These are phyloP conservation scores for Monosporascus sp. DNA, from an alignment of 2,329 filamentous ascomycete species.

Conservation along the genomic window DNA sequence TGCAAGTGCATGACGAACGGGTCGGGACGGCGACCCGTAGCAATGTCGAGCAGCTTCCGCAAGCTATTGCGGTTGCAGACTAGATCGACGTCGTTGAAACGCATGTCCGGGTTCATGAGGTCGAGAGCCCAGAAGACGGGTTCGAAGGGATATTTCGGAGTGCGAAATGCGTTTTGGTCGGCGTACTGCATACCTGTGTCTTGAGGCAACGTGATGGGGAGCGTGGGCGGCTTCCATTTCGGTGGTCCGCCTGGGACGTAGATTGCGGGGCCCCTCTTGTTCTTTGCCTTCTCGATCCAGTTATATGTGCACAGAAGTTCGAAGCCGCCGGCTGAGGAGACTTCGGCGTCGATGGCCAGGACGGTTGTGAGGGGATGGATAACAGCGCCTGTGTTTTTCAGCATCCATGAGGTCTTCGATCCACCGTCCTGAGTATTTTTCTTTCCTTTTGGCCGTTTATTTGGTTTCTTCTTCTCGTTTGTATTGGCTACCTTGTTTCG, in stretches of 20 bases:
- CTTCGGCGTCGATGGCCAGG: no score
- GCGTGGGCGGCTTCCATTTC: constrained; percentile 1
- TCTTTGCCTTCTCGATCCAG: constrained; percentile 3
- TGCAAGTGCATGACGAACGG: constrained; percentile 14
- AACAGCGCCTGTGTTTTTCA: no score
- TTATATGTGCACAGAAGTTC: constrained; percentile 11
- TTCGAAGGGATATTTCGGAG: constrained; percentile 21
- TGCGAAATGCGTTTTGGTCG: constrained; percentile 9
- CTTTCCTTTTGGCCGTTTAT: no score
- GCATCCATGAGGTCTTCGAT: no score
- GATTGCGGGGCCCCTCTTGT: background rate
- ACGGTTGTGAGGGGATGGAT: no score
- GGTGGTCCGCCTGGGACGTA: constrained; percentile 4
- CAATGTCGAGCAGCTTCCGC: constrained; percentile 20
- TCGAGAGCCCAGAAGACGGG: constrained; percentile 22
- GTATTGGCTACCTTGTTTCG: no score
- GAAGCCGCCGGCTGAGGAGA: background rate
- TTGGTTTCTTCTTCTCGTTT: no score
- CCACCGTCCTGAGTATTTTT: no score
- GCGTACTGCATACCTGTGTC: constrained; percentile 11
- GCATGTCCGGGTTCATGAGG: constrained; percentile 14
- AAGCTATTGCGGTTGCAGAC: constrained; percentile 24
- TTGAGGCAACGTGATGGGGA: constrained; percentile 17
- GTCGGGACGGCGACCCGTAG: constrained; percentile 1
- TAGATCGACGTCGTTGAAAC: constrained; percentile 24